Conservation (phyloP, 2,329 filamentous ascomycete species). For the Berkeleyomyces basicola region DNA sequence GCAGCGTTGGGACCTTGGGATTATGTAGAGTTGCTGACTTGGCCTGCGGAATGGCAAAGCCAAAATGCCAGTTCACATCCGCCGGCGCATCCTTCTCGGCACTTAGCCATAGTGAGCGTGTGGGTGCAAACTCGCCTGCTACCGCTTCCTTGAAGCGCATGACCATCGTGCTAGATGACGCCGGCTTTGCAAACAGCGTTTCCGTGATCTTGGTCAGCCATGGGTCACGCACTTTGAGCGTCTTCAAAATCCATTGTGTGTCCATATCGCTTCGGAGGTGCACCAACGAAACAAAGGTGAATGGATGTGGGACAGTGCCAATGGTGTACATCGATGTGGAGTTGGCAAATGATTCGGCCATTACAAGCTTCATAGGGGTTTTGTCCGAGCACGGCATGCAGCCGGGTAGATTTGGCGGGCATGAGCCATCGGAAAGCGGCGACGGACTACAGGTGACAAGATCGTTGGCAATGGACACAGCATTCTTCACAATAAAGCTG, state of each 20-base stretch:
- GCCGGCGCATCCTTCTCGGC: slow-evolving; percentile 46
- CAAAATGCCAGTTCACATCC: slow-evolving; percentile 81
- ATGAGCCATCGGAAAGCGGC: slow-evolving; percentile 52
- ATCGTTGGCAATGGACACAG: slow-evolving; percentile 54
- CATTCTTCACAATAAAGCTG: slow-evolving; percentile 52
- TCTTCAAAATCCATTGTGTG: slow-evolving; percentile 46
- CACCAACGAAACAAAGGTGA: slow-evolving; percentile 57
- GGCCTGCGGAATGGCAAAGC: slow-evolving; percentile 56
- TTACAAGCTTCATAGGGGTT: slow-evolving; percentile 48
- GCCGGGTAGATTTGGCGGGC: slow-evolving; percentile 61
- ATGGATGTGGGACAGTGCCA: slow-evolving; percentile 79
- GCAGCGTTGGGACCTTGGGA: slow-evolving; percentile 17
- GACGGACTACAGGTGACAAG: slow-evolving; percentile 60
- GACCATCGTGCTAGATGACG: slow-evolving; percentile 44
- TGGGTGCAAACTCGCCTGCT: slow-evolving; percentile 43
- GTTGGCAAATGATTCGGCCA: slow-evolving; percentile 53
- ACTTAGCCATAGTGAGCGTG: slow-evolving; percentile 61
- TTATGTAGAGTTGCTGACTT: slow-evolving; percentile 8
- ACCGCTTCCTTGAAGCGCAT: slow-evolving; percentile 68
- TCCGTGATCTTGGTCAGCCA: slow-evolving; percentile 63
- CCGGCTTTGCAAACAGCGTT: slow-evolving; percentile 36
- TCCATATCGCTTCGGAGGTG: slow-evolving; percentile 45
- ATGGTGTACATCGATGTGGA: slow-evolving; percentile 60
- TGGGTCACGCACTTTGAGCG: slow-evolving; percentile 50
- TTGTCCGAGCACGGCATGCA: slow-evolving; percentile 59